These are phyloP conservation scores for Lotus japonicus DNA, from an alignment of 306 rosid genomes.

Conservation along the genomic window DNA sequence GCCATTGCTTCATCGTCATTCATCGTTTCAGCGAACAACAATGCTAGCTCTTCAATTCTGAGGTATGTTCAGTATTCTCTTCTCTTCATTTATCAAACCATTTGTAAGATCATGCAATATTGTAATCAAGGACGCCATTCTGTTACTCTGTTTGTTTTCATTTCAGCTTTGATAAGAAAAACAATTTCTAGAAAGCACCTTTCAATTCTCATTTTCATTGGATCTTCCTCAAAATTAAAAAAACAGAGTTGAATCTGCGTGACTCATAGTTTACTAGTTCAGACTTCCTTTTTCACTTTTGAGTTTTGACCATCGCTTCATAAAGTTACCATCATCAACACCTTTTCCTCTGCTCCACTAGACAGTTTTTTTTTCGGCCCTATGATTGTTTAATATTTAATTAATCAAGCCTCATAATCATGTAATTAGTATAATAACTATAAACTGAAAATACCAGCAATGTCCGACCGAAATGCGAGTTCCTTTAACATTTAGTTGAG, in stretches of 20 bases:
- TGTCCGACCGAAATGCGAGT: too few species aligned
- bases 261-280: not conserved
- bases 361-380: not conserved
- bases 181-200: too few species aligned
- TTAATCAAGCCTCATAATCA: not conserved
- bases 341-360: conserved; percentile 5
- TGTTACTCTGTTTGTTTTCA: not conserved
- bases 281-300: not conserved
- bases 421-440: too few species aligned
- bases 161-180: not conserved
- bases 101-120: not conserved
- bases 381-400: not conserved
- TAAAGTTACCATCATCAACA: conserved; percentile 23
- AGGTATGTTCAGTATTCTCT: not conserved
- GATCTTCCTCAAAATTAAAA: conserved; percentile 11
- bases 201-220: not conserved
- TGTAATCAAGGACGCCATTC: not conserved
- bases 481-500: too few species aligned
- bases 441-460: too few species aligned
- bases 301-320: conserved; percentile 21
- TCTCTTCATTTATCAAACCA: not conserved
- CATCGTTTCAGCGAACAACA: not conserved
- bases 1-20: not conserved
- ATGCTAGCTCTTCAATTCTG: conserved; percentile 9
- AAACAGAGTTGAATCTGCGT: not conserved